Base-by-base conservation (phyloP, 2,329 filamentous ascomycete species). In the Niveomyces coronatus region DNA sequence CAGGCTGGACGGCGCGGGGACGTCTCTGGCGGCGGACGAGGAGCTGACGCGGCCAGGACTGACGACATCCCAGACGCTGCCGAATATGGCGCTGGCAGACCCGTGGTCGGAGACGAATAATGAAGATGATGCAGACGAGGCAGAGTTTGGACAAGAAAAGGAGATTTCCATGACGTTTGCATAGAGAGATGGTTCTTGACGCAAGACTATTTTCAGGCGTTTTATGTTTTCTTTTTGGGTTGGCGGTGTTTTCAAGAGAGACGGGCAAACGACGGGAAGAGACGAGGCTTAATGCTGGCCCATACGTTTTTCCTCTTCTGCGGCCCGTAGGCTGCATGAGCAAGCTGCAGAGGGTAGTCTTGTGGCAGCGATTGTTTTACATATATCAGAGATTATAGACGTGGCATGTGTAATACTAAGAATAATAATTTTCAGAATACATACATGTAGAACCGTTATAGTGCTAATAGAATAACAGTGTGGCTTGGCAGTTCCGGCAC, bases 81-180 rank as follows among this genome's bases (percentile, higher is more conserved):
- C 74, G 1, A 65, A 63, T 33, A 58, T 76, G 37, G 51, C 63
- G 17, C 50, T 73, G 20, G 49, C 64, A 44, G 63, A 89, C 70
- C 72, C 82, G 1, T 89, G 85, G 85, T 22, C 37, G 31, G 20
- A 30, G 26, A 15, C 23, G 31, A n/a, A 39, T 11, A 24, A 33
- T 18, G 78, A 73, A n/a, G n/a, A n/a, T 3, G 81, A 74, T 36
- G 67, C 76, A 8, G 69, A 72, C 31, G 79, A 85, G 31, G 74
- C 80, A 20, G 73, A 82, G 37, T 82, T 82, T 62, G 79, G 77
- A 14, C 71, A 74, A 51, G 82, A 86, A 57, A 76, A 77, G 54
- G 82, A 86, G 58, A 83, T 89, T 45, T 71, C 74, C 22, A 82
- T 89, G 81, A 86, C 81, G 45, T 89, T 89, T 74, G 84, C 81